phyloP scores from a whole-genome alignment of 2,329 filamentous ascomycete species.

The Ophiosphaerella narmari region DNA sequence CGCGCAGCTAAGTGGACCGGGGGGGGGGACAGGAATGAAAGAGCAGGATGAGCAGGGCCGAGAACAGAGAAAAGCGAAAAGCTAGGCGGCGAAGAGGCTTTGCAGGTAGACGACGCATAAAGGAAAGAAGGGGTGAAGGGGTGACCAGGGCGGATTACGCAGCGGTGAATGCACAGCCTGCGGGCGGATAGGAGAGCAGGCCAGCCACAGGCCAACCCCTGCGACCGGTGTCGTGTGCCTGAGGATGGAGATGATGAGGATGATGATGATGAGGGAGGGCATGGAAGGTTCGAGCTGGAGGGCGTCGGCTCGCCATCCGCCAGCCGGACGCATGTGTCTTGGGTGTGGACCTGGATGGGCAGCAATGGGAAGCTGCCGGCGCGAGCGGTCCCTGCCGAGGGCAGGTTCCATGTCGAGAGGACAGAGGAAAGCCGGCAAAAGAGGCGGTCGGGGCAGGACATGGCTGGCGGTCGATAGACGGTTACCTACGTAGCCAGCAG shows the following conservation, averaged over 20 bases:
- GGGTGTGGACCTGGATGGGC: constrained; percentile 22
- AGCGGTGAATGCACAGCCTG: constrained; percentile 43
- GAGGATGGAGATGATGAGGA: constrained; percentile 11
- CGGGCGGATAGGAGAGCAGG: constrained; percentile 12
- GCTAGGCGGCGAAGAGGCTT: constrained; percentile 30
- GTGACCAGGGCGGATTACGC: constrained; percentile 4
- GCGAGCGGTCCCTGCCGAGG: constrained; percentile 12
- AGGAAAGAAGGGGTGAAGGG: constrained; percentile 27
- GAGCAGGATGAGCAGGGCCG: constrained; percentile 15
- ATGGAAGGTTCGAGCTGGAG: constrained; percentile 6
- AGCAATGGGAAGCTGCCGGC: constrained; percentile 25
- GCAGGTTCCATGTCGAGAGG: no score
- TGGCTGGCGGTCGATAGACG: no score
- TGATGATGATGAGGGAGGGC: constrained; percentile 15
- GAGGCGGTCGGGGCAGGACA: background rate
- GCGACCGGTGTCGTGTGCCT: constrained; percentile 34
- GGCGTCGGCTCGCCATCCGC: constrained; percentile 1
- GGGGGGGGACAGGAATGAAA: constrained; percentile 16
- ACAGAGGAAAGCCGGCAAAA: background rate
- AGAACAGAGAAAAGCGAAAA: constrained; percentile 13
- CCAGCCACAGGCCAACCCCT: constrained; percentile 30
- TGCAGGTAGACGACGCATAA: constrained; percentile 22
- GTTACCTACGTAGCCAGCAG: no score
- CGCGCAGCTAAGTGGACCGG: constrained; percentile 25
- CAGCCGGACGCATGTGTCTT: constrained; percentile 22